Base-by-base conservation (phyloP, 2,329 filamentous ascomycete genomes). In the Rutstroemia sp. region DNA sequence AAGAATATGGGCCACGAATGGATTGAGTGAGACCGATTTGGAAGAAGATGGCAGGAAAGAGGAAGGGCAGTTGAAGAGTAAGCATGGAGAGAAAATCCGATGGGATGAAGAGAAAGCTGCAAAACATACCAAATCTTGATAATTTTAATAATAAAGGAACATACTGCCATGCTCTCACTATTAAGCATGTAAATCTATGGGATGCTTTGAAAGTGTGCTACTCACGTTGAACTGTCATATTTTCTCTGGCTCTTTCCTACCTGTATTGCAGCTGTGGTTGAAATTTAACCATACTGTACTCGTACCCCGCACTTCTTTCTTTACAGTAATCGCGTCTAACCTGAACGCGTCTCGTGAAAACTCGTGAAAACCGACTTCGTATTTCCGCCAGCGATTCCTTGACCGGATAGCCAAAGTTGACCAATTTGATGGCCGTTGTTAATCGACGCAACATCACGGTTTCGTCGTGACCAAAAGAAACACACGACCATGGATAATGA, bases 1-100 rank as follows among this genome's bases (percentile, higher is more conserved):
- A 67, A 82, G 83, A 59, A 83, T 96, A 18, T 99, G 92, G 90
- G 92, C 92, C 0, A 96, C 92, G 0, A 96, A 96, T 60, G 54
- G 56, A 21, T 41, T 66, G 42, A 62, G 58, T 9, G 58, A 62
- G 55, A 61, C 63, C 46, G 59, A 61, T 38, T 12, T 60, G 19
- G 54, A 53, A 49, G 66, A 67, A 42, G 66, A 69, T 59, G 64
- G 62, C n/a, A 59, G 66, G 50, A 42, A 52, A n/a, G 67, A 67
- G 45, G 69, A 71, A 57, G 72, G 72, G 2, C 67, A 70, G 57
- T 64, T 74, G 46, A 73, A 70, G 64, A 73, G 70, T 57, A 76
- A 73, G 58, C 70, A 74, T 50, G 76, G 76, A 2, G 66, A 72
- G 50, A 70, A 71, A 58, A 70, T 78, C 56, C 70, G 65, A 45